Evolutionary conservation across 129 eudicot species (phyloP), one percentile per base, ranked within the genome.

Genomic region (Smallanthus sonchifolius): DNA sequence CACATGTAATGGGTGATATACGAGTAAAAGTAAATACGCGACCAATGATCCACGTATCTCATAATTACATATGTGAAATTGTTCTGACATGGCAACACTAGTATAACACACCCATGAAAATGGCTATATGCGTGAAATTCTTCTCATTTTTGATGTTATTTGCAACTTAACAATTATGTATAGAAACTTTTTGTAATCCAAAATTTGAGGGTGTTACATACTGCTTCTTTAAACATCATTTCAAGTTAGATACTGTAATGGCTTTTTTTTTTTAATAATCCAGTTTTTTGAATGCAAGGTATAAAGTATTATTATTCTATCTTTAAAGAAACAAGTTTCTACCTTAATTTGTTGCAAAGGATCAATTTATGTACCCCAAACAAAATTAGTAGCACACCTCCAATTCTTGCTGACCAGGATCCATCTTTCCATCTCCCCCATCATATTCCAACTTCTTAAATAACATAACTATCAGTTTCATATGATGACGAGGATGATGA

Each of bases 201-300:
- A 42, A 42, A 42, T 3, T 7, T 42, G 10, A 42, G 6, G 59
- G 8, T 55, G 6, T 57, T 8, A 10, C 37, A 28, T 57, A 65
- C 28, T 52, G 65, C 75, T 70, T 78, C 71, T 65, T 82, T 77
- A 45, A 78, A 78, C 82, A 63, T 78, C 76, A 69, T 47, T 15
- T 36, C 5, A 10, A n/a, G 68, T 71, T 40, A 75, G 40, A 52
- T 79, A 51, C 48, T 83, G 76, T 71, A 39, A 67, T 67, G 52
- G 14, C 59, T 59, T 36, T 69, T 48, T 38, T 39, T 68, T 48
- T 38, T 39, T 68, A 79, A 39, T 39, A 14, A 35, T 64, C 52
- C 59, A 48, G 65, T 36, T 37, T 74, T 57, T 0, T 57, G 65
- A 61, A 74, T 75, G 67, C 65, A 69, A 80, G 79, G 55, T 71